These are phyloP conservation scores for Claviceps monticola DNA, from an alignment of 2,329 filamentous ascomycete species.

Conservation along the genomic window DNA sequence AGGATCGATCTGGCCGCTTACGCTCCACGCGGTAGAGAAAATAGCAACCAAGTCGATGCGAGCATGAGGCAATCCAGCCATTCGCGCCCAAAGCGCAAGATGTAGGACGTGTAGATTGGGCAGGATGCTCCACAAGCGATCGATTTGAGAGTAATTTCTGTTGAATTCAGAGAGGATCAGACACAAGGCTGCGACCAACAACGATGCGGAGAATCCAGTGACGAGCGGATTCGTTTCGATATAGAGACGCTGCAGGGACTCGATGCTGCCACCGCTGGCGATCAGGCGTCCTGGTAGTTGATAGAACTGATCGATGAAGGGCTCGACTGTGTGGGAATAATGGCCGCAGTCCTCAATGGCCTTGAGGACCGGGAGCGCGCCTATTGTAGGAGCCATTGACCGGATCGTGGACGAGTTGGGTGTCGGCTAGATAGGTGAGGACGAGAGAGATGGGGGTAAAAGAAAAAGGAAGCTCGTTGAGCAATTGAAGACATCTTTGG, in stretches of 20 bases:
- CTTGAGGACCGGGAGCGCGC: conserved; percentile 52
- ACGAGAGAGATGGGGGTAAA: neutral
- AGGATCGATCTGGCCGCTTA: conserved; percentile 27
- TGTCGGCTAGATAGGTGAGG: neutral
- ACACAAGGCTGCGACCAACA: conserved; percentile 59
- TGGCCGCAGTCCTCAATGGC: conserved; percentile 62
- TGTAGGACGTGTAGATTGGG: conserved; percentile 80
- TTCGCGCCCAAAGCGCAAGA: conserved; percentile 67
- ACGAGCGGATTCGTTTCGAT: conserved; percentile 75
- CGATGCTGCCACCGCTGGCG: conserved; percentile 43
- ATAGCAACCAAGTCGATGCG: conserved; percentile 60
- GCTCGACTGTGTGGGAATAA: conserved; percentile 59
- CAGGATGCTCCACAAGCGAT: conserved; percentile 81
- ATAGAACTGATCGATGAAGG: conserved; percentile 57
- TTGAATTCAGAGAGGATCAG: conserved; percentile 72
- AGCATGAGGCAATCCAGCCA: conserved; percentile 55
- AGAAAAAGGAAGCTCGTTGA: neutral
- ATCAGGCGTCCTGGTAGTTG: conserved; percentile 53
- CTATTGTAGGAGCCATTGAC: conserved; percentile 31
- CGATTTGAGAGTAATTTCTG: conserved; percentile 92
- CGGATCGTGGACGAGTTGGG: neutral
- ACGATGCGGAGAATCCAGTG: conserved; percentile 55
- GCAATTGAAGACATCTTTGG: neutral
- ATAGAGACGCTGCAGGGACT: conserved; percentile 59
- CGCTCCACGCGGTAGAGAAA: conserved; percentile 66